Evolutionary conservation across 75 land plant species (phyloP).

Genomic region (Sequoiadendron giganteum): DNA sequence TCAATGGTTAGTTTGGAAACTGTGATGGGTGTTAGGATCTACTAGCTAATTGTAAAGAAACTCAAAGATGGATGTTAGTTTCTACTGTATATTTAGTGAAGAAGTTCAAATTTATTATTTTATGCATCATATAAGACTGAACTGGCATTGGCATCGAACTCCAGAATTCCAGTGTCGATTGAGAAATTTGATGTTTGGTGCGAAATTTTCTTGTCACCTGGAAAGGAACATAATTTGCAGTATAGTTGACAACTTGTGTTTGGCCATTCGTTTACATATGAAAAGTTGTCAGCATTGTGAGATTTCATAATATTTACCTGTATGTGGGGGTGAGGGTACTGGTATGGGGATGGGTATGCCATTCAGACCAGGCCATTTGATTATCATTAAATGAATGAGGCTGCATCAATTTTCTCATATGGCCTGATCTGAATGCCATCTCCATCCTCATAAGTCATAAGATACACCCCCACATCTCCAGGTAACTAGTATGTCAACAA

Average conservation of each 20-base stretch:
- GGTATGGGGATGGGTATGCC: too few relatives aligned
- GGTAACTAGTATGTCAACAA: too few relatives aligned
- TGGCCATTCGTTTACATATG: background rate
- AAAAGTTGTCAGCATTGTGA: too few relatives aligned
- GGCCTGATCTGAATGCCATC: too few relatives aligned
- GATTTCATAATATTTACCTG: too few relatives aligned
- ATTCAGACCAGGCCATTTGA: too few relatives aligned
- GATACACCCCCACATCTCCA: too few relatives aligned
- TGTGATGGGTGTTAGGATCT: background rate
- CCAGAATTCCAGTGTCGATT: background rate
- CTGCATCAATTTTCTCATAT: too few relatives aligned
- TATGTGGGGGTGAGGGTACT: too few relatives aligned
- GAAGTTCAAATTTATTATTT: background rate
- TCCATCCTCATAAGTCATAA: too few relatives aligned
- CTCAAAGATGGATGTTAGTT: constrained; percentile 5
- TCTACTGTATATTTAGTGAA: background rate
- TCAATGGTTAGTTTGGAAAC: background rate
- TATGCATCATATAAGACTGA: background rate
- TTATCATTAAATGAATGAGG: too few relatives aligned
- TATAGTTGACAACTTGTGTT: background rate
- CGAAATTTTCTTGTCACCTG: background rate
- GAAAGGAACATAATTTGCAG: background rate
- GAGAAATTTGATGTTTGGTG: too few relatives aligned
- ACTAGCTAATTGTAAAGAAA: background rate
- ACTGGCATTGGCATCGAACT: background rate